Evolutionary conservation across 148 eudicot species (phyloP).

Genomic region (Rhododendron vialii): DNA sequence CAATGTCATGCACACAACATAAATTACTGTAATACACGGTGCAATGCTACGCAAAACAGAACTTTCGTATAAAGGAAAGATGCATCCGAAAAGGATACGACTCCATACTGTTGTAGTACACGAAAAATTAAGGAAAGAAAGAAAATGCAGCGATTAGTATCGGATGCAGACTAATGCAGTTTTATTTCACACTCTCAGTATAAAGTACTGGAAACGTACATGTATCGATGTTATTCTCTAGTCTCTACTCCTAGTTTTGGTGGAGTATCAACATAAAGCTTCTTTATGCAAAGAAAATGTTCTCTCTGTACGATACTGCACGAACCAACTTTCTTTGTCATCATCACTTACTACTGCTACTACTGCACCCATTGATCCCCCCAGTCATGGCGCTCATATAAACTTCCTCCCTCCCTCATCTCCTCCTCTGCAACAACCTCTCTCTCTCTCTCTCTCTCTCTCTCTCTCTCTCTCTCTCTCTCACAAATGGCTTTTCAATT

Average conservation of each 20-base stretch:
- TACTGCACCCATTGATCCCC: slow-evolving; percentile 33
- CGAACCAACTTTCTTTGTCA: slow-evolving; percentile 30
- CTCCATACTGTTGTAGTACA: background rate
- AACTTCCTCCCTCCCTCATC: slow-evolving; percentile 27
- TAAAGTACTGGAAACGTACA: slow-evolving; percentile 10
- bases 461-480: background rate
- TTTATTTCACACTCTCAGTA: slow-evolving; percentile 1
- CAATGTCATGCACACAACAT: background rate
- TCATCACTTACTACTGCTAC: slow-evolving; percentile 8
- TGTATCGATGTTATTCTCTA: slow-evolving; percentile 32
- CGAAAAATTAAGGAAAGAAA: background rate
- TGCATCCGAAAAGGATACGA: background rate
- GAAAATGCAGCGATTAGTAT: background rate
- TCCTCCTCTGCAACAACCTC: slow-evolving; percentile 27
- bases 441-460: background rate
- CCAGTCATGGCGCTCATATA: slow-evolving; percentile 45
- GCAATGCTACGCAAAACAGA: background rate
- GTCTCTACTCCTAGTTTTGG: slow-evolving; percentile 22
- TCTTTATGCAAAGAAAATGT: slow-evolving; percentile 40
- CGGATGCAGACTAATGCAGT: background rate
- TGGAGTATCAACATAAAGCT: slow-evolving; percentile 66
- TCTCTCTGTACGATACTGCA: background rate
- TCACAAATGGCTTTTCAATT: slow-evolving; percentile 39
- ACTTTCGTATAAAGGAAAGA: background rate
- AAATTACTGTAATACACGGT: background rate